Base-by-base conservation (phyloP, 768 basidiomycete genomes). In the Hygrocybe coccinea region DNA sequence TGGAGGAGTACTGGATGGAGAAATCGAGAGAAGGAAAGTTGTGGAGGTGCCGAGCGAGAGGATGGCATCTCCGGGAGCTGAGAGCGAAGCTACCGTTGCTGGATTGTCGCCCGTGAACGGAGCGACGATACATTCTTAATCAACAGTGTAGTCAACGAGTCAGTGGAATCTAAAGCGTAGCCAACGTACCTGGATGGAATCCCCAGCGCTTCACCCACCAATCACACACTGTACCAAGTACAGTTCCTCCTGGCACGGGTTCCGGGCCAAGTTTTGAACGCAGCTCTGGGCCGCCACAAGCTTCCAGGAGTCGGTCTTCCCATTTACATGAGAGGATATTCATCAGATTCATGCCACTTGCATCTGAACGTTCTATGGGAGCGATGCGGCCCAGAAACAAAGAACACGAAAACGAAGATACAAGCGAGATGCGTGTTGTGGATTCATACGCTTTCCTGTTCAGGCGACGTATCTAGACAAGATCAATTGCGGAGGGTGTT, bases 61-160 rank as follows among this genome's bases (percentile, higher is more conserved):
- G 17, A 94, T 74, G 17, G 89, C 91, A 64, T 94, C 91, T 49
- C 87, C 87, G 1, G 87, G 84, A 12, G 81, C 81, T 25, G 85
- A 85, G 29, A 89, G 73, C 0, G 85, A 82, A 50, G 89, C 79
- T 52, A 92, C 83, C 11, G 90, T 89, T 3, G 89, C 87, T 5
- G 91, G 88, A 67, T 95, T 95, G 66, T 95, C 92, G 3, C 92
- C 92, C 0, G 90, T 92, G 65, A 93, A 91, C 0, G 90, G 87
- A 2, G 87, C 86, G 49, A 95, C 78, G 43, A 84, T 74, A 64
- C 91, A 94, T 11, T 86, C 90, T 85, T 35, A 49, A 14, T 21
- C 19, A 21, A 12, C 11, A 10, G 1, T 17, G 52, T 33, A 12
- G 52, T 34, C n/a, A 54, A 38, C 48, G 3, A 38, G 38, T 24